These are phyloP conservation scores for Rhizopogon sp. DNA, from an alignment of 768 basidiomycete genomes.

Conservation along the genomic window DNA sequence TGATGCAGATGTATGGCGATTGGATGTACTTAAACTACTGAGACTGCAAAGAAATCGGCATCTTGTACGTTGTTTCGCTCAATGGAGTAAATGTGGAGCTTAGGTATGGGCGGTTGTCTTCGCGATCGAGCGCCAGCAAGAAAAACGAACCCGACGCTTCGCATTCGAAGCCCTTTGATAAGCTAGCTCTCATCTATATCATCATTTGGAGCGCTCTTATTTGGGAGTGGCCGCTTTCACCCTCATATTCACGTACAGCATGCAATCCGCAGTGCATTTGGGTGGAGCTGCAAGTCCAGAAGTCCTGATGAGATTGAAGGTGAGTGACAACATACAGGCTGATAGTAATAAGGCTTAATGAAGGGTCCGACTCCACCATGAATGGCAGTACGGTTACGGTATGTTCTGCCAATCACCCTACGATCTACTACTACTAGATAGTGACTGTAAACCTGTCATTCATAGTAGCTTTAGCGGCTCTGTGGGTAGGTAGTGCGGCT, in stretches of 20 bases:
- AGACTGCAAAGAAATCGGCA: too few relatives aligned
- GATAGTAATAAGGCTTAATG: too few relatives aligned
- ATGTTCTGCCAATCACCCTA: neutral
- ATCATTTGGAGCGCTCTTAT: neutral
- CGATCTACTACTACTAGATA: too few relatives aligned
- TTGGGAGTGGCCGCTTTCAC: neutral
- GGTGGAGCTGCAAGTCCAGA: neutral
- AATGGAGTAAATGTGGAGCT: neutral
- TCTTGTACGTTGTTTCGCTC: neutral
- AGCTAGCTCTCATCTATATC: neutral
- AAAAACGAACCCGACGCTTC: too few relatives aligned
- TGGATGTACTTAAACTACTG: too few relatives aligned
- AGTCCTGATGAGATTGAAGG: neutral
- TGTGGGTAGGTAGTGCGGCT: neutral
- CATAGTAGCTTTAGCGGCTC: neutral
- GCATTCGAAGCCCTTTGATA: neutral
- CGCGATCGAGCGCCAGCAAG: neutral
- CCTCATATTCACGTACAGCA: neutral
- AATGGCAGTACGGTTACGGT: neutral
- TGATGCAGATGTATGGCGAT: too few relatives aligned
- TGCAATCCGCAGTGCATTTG: neutral
- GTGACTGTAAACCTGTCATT: neutral
- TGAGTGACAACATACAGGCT: neutral
- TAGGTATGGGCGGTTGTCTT: neutral
- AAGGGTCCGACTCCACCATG: neutral